These are phyloP conservation scores for Podaxis carcinomalis DNA, from an alignment of 768 basidiomycete species.

Conservation along the genomic window DNA sequence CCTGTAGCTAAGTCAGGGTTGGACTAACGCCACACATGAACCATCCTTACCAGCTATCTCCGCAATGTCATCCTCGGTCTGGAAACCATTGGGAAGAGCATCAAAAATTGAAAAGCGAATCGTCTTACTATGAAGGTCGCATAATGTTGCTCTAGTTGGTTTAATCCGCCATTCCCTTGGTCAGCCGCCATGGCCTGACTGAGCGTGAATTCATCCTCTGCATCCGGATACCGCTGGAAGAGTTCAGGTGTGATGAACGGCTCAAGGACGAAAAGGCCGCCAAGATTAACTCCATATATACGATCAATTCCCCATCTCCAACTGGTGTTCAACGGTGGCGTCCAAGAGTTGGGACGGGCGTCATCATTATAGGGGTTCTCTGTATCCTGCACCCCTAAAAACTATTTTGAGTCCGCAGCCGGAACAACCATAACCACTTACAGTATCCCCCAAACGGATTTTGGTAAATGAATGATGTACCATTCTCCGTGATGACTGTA, in stretches of 20 bases:
- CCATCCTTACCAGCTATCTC: conserved; percentile 56
- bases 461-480: conserved; percentile 62
- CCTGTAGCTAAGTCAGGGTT: conserved; percentile 19
- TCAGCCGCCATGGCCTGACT: conserved; percentile 63
- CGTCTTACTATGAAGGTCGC: conserved; percentile 72
- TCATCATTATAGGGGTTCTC: conserved; percentile 63
- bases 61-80: conserved; percentile 87
- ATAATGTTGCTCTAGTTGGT: conserved; percentile 73
- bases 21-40: neutral
- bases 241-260: conserved; percentile 70
- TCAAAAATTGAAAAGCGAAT: neutral
- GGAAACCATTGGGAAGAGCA: neutral
- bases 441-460: conserved; percentile 71
- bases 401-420: neutral
- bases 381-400: conserved; percentile 53
- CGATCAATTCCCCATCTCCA: conserved; percentile 66
- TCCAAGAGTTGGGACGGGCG: conserved; percentile 68
- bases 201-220: conserved; percentile 67
- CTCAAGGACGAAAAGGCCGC: conserved; percentile 72
- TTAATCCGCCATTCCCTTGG: conserved; percentile 56
- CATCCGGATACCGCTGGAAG: conserved; percentile 53
- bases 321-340: conserved; percentile 61
- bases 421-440: conserved; percentile 15
- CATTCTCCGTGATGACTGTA: conserved; percentile 52
- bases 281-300: conserved; percentile 63